Evolutionary conservation across 257 asterid genomes (phyloP), one percentile per base, ranked within the genome.

Genomic region (Solanum commersonii): DNA sequence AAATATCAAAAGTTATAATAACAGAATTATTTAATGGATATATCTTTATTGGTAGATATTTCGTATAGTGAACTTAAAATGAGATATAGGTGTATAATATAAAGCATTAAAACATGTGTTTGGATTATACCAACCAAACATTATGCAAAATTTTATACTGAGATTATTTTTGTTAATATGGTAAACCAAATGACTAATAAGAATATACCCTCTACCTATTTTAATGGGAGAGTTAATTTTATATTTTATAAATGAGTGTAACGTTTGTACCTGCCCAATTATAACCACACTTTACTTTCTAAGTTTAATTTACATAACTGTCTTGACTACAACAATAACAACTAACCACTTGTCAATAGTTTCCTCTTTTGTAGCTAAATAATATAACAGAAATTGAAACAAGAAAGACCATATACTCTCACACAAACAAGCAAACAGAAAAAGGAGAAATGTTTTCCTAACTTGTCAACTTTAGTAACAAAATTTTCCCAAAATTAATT

Each of bases 341-440:
- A 89, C 67, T 94, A 18, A 88, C 89, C 94, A 93, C 90, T 84
- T 93, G 98, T 94, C 90, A 70, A 86, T 83, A 78, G 67, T 15
- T 84, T 31, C 92, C 94, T 88, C 8, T 78, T 89, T 59, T 86
- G 33, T 91, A 92, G 92, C 87, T 35, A 68, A 88, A 31, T 76
- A 49, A 88, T 25, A 46, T 63, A 89, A 89, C 88, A 90, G 83
- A 84, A 89, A 70, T 89, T 90, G 79, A 83, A 67, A 79, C 52
- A 40, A 84, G 42, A 87, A 59, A 18, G 70, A 82, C 27, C 35
- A 65, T 59, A 63, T 83, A 71, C 85, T 18, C 25, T 46, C 25
- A 87, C 60, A 38, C 44, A 68, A 70, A 59, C 84, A 89, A 81
- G 81, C 68, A 40, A 29, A 42, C 34, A 44, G 78, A 79, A 84